Conservation (phyloP, 805 yeast genomes). For the Saccharomycopsis sp. region DNA sequence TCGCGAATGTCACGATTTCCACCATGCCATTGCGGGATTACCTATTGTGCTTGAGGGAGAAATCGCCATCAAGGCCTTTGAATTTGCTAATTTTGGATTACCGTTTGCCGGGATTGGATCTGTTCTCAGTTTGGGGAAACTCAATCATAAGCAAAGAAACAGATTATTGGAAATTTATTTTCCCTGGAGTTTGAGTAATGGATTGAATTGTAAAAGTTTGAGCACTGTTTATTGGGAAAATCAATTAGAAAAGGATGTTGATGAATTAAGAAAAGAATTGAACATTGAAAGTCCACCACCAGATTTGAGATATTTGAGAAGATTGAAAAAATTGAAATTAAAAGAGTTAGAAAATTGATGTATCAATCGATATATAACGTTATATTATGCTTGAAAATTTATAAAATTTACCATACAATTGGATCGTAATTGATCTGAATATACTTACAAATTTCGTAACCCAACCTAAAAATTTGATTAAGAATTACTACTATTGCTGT, state of each 20-base stretch:
- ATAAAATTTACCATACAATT: too few species aligned
- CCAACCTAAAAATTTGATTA: too few species aligned
- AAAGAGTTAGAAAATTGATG: too few species aligned
- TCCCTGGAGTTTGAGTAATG: slow-evolving; percentile 80
- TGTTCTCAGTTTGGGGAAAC: slow-evolving; percentile 73
- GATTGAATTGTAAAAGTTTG: slow-evolving; percentile 62
- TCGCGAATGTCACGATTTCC: slow-evolving; percentile 94
- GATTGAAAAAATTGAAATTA: slow-evolving; percentile 22
- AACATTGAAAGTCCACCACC: slow-evolving; percentile 66
- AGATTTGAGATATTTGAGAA: slow-evolving; percentile 60
- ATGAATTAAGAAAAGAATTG: slow-evolving; percentile 59
- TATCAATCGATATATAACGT: too few species aligned
- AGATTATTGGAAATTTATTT: slow-evolving; percentile 61
- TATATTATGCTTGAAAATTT: too few species aligned
- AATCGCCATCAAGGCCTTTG: slow-evolving; percentile 84
- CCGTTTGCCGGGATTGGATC: slow-evolving; percentile 96
- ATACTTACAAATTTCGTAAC: too few species aligned
- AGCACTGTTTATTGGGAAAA: slow-evolving; percentile 92
- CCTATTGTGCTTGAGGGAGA: slow-evolving; percentile 97
- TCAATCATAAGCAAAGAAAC: slow-evolving; percentile 50
- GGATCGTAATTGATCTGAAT: too few species aligned
- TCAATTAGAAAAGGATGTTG: slow-evolving; percentile 57
- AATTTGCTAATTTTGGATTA: slow-evolving; percentile 81
- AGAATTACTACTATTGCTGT: too few species aligned
- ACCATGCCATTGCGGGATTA: slow-evolving; percentile 82